Evolutionary conservation across 2,329 filamentous ascomycete species (phyloP), one percentile per base, ranked within the genome.

Genomic region (Didymellaceae sp.): DNA sequence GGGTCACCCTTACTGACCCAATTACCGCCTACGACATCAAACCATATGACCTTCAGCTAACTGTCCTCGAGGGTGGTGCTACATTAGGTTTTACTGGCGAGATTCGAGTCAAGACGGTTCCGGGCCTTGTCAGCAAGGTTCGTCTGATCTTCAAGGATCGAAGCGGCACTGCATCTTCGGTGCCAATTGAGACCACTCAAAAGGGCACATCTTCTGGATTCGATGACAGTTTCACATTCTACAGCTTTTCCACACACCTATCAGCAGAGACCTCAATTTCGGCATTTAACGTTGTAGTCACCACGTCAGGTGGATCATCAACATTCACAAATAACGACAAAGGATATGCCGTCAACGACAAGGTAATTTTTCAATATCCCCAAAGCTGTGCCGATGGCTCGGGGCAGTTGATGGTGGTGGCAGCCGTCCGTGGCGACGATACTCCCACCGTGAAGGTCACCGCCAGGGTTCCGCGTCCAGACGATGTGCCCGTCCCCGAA

Each of bases 11-110:
- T 3, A 78, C 79, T 0, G 78, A 79, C 39, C 75, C 80, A 2
- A 78, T 86, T 46, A 67, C 70, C 8, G 81, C 83, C 0, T 86
- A 86, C 66, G 76, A 76, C 13, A 77, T 86, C 60, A 87, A 86
- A 73, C 84, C 84, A 3, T 80, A 82, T 42, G 74, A 77, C 40
- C 68, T 86, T 58, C 81, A 85, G 61, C 75, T 86, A 28, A 78
- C 78, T 0, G 72, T 86, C 13, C 74, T 78, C 44, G 61, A 74
- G 6, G 79, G 78, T 13, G 83, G 79, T 9, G 71, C 69, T 10
- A 75, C 72, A 2, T 67, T 86, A 51, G 68, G 72, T 10, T 75
- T 86, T 47, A 77, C 77, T 6, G 84, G 83, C 5, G 77, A 79
- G 34, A 83, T 86, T 55, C 79, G 84, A 17, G 75, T 87, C 26